phyloP scores from a whole-genome alignment of 768 basidiomycete genomes.

The Leccinum longicurvipes region DNA sequence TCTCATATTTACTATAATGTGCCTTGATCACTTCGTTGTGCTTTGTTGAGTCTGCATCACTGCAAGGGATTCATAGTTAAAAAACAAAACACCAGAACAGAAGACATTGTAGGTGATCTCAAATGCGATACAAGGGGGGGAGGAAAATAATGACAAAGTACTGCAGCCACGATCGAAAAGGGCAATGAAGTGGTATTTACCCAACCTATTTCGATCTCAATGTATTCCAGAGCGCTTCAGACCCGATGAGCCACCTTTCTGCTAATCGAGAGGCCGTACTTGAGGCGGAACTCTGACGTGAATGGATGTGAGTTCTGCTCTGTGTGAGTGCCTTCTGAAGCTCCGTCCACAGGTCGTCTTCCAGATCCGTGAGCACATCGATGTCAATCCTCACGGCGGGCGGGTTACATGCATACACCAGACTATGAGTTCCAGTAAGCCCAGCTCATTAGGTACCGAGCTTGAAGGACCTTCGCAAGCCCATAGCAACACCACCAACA shows the following conservation, averaged over 20 bases:
- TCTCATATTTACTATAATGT: conserved; percentile 5
- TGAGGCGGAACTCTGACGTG: background rate
- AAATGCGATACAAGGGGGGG: background rate
- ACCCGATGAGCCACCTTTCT: background rate
- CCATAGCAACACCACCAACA: too few species aligned
- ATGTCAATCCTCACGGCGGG: background rate
- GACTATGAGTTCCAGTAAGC: background rate
- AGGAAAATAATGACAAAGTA: background rate
- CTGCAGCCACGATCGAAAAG: background rate
- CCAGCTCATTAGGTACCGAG: background rate
- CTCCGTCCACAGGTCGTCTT: background rate
- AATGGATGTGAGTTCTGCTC: background rate
- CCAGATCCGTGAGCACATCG: background rate
- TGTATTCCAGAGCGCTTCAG: background rate
- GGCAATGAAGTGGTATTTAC: background rate
- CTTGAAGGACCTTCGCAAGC: background rate
- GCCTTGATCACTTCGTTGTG: conserved; percentile 22
- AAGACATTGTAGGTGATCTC: background rate
- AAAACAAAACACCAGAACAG: background rate
- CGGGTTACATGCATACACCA: background rate
- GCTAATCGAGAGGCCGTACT: background rate
- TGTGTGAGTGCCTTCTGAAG: background rate
- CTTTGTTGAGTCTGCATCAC: conserved; percentile 5
- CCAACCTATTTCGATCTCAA: background rate
- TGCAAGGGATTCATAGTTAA: background rate